phyloP scores from a whole-genome alignment of 2,329 filamentous ascomycete species.

The Tolypocladium album region DNA sequence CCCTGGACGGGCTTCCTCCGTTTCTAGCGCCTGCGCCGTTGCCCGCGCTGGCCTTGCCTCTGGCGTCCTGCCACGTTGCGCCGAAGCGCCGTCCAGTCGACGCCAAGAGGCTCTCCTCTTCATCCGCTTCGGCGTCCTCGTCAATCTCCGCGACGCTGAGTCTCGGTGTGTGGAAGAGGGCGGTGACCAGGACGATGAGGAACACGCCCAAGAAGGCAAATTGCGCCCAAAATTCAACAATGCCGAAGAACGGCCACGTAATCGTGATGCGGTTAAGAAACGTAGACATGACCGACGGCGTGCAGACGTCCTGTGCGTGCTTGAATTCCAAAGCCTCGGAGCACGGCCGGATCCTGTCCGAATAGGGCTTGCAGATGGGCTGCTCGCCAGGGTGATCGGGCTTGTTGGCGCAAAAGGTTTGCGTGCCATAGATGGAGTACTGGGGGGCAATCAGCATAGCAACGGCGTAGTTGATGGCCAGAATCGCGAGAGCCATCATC shows the following conservation, averaged over 20 bases:
- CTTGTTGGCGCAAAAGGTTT: slow-evolving; percentile 79
- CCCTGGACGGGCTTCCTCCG: slow-evolving; percentile 1
- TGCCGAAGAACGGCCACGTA: slow-evolving; percentile 92
- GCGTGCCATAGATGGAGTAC: slow-evolving; percentile 87
- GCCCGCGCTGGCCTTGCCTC: slow-evolving; percentile 32
- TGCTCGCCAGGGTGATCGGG: slow-evolving; percentile 50
- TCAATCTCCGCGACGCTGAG: slow-evolving; percentile 70
- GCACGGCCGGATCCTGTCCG: slow-evolving; percentile 67
- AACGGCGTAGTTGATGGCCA: slow-evolving; percentile 87
- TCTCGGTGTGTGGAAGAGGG: slow-evolving; percentile 70
- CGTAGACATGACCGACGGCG: slow-evolving; percentile 79
- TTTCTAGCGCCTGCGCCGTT: slow-evolving; percentile 6
- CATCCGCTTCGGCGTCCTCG: slow-evolving; percentile 80
- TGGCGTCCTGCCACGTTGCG: slow-evolving; percentile 83
- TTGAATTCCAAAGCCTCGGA: slow-evolving; percentile 62
- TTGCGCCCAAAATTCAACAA: slow-evolving; percentile 91
- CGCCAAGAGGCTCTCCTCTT: slow-evolving; percentile 85
- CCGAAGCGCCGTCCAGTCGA: slow-evolving; percentile 73
- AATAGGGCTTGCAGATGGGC: slow-evolving; percentile 64
- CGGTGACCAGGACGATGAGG: slow-evolving; percentile 67
- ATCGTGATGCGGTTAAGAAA: slow-evolving; percentile 88
- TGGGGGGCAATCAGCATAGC: slow-evolving; percentile 93
- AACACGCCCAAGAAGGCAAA: slow-evolving; percentile 84
- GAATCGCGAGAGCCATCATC: slow-evolving; percentile 76
- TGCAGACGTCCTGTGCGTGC: slow-evolving; percentile 75